Percentiles rank a stretch among this genome's conserved stretches.
phyloP scores from a whole-genome alignment of 192 early-diverging fungal genomes.

The Obelidium mucronatum region DNA sequence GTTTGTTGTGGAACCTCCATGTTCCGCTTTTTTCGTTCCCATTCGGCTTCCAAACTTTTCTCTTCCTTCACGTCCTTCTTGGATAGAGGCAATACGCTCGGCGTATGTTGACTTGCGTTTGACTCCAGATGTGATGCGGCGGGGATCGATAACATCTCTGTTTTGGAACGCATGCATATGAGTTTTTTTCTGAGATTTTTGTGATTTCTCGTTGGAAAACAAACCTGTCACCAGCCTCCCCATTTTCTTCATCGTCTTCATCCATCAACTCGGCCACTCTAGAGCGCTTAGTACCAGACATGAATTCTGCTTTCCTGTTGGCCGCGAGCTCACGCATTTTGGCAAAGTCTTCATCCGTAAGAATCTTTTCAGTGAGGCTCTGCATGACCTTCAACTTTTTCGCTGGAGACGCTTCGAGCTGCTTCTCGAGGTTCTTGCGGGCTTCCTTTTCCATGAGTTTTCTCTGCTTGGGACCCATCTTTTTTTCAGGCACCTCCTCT shows the following conservation, averaged over 20 bases:
- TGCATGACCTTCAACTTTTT: conserved; percentile 46
- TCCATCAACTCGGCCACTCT: conserved; percentile 39
- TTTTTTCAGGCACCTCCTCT: conserved; percentile 53
- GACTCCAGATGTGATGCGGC: conserved; percentile 62
- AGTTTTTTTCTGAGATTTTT: neutral
- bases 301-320: conserved; percentile 64
- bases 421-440: conserved; percentile 14
- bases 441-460: conserved; percentile 18
- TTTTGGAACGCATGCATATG: conserved; percentile 4
- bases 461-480: conserved; percentile 32
- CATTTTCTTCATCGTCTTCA: conserved; percentile 50
- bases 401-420: conserved; percentile 34
- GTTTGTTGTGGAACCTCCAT: conserved; percentile 81
- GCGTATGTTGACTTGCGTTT: conserved; percentile 92
- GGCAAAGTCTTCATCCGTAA: conserved; percentile 92
- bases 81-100: conserved; percentile 85
- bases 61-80: conserved; percentile 89
- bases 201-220: too few relatives aligned
- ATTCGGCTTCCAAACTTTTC: conserved; percentile 89
- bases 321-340: conserved; percentile 80
- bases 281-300: conserved; percentile 46
- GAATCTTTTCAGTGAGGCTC: conserved; percentile 58
- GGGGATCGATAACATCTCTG: conserved; percentile 53
- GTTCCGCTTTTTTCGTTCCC: conserved; percentile 71
- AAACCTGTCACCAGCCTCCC: conserved; percentile 40